phyloP scores from a whole-genome alignment of 148 eudicot species.

The Vaccinium corymbosum region DNA sequence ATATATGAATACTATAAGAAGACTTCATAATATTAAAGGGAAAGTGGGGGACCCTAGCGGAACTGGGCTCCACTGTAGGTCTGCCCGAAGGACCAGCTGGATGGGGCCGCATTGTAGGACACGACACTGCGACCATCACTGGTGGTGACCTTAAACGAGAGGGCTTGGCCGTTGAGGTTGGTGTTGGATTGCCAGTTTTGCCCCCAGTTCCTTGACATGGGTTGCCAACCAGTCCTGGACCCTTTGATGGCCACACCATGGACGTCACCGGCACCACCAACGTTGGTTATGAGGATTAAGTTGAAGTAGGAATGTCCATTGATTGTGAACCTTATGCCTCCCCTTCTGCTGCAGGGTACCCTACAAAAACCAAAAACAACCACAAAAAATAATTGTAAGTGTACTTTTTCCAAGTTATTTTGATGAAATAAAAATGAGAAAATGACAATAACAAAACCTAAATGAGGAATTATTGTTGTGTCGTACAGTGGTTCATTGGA shows the following conservation, averaged over 20 bases:
- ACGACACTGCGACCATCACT: slow-evolving; percentile 53
- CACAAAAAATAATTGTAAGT: neutral
- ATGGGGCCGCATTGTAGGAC: slow-evolving; percentile 54
- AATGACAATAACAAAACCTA: too few species aligned
- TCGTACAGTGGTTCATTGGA: too few species aligned
- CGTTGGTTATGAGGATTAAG: slow-evolving; percentile 67
- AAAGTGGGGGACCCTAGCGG: slow-evolving; percentile 15
- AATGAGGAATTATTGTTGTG: too few species aligned
- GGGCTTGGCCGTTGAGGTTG: slow-evolving; percentile 60
- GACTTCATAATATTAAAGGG: neutral
- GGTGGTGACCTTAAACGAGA: slow-evolving; percentile 64
- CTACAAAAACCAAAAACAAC: slow-evolving; percentile 24
- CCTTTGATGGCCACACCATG: slow-evolving; percentile 61
- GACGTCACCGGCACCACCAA: slow-evolving; percentile 76
- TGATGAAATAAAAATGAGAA: too few species aligned
- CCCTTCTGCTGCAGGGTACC: slow-evolving; percentile 68
- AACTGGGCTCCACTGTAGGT: slow-evolving; percentile 50
- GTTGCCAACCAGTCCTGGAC: slow-evolving; percentile 53
- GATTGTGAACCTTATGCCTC: slow-evolving; percentile 80
- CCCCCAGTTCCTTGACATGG: slow-evolving; percentile 84
- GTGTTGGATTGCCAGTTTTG: slow-evolving; percentile 80
- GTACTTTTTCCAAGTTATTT: neutral
- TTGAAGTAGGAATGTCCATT: slow-evolving; percentile 85
- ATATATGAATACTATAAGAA: too few species aligned
- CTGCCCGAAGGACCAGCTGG: slow-evolving; percentile 63